Percentiles rank a stretch among this genome's conserved stretches.
These are phyloP conservation scores for Puccinellia tenuiflora DNA, from an alignment of 176 grass and related monocot genomes.

Conservation along the genomic window DNA sequence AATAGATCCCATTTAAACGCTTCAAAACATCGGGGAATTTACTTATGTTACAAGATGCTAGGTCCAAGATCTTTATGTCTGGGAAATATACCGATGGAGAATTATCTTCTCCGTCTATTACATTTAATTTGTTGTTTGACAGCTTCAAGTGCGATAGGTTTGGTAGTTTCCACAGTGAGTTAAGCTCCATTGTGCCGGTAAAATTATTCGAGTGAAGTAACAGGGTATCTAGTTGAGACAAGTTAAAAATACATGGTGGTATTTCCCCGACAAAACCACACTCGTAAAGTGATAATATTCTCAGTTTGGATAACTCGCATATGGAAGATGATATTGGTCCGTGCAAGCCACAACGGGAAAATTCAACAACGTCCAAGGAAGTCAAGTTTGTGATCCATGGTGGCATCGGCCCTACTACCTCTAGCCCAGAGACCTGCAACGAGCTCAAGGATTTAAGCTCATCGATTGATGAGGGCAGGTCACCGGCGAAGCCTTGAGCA, in stretches of 20 bases:
- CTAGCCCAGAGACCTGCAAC: neutral
- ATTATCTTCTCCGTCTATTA: conserved; percentile 27
- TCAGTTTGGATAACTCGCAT: conserved; percentile 5
- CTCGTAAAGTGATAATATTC: neutral
- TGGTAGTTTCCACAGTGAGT: conserved; percentile 21
- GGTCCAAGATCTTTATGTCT: neutral
- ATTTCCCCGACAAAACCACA: conserved; percentile 22
- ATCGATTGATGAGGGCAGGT: neutral
- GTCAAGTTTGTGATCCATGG: neutral
- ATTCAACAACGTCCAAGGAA: neutral
- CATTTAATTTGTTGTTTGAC: conserved; percentile 31
- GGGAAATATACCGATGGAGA: conserved; percentile 3
- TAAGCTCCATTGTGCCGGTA: conserved; percentile 26
- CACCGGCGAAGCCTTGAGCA: neutral
- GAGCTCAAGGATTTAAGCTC: neutral
- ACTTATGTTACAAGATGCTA: conserved; percentile 32
- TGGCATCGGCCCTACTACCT: neutral
- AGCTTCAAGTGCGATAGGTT: conserved; percentile 24
- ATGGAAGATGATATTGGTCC: conserved; percentile 31
- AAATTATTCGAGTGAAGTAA: conserved; percentile 38
- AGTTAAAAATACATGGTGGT: conserved; percentile 15
- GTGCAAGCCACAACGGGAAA: conserved; percentile 18
- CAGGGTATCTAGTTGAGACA: conserved; percentile 29
- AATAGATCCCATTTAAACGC: neutral
- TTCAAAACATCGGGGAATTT: conserved; percentile 35